Conservation (phyloP, 2,329 filamentous ascomycete species). For the Coniochaeta hoffmannii region DNA sequence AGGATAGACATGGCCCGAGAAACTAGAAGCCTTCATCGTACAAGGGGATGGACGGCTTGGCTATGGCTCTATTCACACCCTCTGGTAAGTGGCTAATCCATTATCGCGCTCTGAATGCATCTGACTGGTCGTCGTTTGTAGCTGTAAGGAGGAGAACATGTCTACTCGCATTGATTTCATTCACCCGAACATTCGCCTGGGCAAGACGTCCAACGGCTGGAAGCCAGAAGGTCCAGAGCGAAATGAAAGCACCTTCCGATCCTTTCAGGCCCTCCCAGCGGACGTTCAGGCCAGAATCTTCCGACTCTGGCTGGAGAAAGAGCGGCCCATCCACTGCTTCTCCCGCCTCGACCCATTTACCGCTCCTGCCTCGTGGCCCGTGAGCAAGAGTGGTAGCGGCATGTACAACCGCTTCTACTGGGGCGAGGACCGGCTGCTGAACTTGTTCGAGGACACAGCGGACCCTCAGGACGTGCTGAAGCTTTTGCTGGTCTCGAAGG, state of each 20-base stretch:
- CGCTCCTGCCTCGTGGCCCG: slow-evolving; percentile 11
- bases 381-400: slow-evolving; percentile 6
- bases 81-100: neutral
- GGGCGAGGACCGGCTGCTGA: slow-evolving; percentile 18
- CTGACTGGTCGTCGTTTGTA: neutral
- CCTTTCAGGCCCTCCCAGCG: slow-evolving; percentile 21
- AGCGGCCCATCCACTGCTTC: slow-evolving; percentile 28
- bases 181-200: slow-evolving; percentile 20
- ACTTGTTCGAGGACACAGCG: slow-evolving; percentile 22
- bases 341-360: slow-evolving; percentile 33
- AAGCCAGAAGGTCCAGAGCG: neutral
- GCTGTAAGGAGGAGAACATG: slow-evolving; percentile 28
- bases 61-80: neutral
- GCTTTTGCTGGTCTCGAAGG: slow-evolving; percentile 30
- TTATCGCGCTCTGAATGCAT: neutral
- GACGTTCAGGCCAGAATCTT: slow-evolving; percentile 28
- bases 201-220: neutral
- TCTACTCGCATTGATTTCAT: slow-evolving; percentile 7
- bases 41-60: neutral
- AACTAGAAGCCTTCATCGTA: neutral
- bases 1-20: neutral
- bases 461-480: slow-evolving; percentile 29
- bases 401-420: slow-evolving; percentile 33
- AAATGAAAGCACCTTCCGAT: neutral
- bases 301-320: slow-evolving; percentile 25